Percentiles rank a stretch among this genome's conserved stretches.
Evolutionary conservation across 179 eudicot genomes (phyloP).

Genomic region (Beta macrorhiza): DNA sequence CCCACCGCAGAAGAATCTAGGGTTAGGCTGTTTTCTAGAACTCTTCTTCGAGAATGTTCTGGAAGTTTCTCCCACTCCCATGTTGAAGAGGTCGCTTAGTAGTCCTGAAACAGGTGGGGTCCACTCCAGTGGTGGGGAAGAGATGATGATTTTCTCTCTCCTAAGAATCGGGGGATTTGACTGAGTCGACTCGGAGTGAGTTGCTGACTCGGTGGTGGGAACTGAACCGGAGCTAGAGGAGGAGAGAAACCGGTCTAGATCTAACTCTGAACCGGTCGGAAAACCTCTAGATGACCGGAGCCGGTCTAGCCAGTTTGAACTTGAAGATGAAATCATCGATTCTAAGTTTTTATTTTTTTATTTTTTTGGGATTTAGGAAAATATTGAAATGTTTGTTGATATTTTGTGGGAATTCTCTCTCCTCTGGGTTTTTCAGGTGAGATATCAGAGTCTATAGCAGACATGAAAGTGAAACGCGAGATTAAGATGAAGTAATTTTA

Average conservation of each 20-base stretch:
- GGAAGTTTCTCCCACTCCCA: conserved; percentile 40
- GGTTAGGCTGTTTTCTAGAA: conserved; percentile 58
- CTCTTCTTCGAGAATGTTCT: conserved; percentile 34
- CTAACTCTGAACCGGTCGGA: conserved; percentile 39
- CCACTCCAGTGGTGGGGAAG: not conserved
- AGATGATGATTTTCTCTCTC: not conserved
- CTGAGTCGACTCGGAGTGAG: conserved; percentile 29
- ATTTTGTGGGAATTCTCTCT: not conserved
- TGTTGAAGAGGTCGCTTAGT: conserved; percentile 50
- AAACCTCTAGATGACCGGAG: conserved; percentile 69
- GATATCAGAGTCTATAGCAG: not conserved
- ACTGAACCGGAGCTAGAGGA: conserved; percentile 27
- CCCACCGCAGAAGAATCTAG: conserved; percentile 35
- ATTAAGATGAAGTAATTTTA: too few relatives aligned
- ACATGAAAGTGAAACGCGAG: conserved; percentile 1
- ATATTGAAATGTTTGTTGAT: not conserved
- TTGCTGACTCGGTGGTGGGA: conserved; percentile 25
- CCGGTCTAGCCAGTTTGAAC: conserved; percentile 67
- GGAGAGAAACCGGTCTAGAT: conserved; percentile 53
- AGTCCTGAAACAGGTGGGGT: conserved; percentile 20
- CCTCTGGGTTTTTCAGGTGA: conserved; percentile 4
- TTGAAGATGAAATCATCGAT: conserved; percentile 24
- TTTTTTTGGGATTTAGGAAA: not conserved
- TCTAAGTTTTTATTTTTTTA: not conserved
- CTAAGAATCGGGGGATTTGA: not conserved